phyloP scores from a whole-genome alignment of 352 stramenopile genomes.

The Ophiocytium majus region DNA sequence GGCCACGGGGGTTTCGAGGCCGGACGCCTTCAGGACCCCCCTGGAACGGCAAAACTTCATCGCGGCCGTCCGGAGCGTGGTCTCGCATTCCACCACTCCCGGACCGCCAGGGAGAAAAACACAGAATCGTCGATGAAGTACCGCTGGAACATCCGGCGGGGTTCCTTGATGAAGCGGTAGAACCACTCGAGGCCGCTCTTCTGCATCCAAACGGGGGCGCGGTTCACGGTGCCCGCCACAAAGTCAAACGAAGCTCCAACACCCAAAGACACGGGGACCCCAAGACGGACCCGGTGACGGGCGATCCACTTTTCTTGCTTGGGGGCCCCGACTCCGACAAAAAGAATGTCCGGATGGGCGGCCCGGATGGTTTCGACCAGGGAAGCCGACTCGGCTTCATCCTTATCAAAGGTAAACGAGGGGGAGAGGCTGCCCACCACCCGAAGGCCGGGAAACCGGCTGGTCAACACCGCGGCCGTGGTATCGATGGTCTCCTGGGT shows the following conservation, averaged over 20 bases:
- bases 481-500: background rate
- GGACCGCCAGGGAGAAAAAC: no score
- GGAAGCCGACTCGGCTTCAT: background rate
- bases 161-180: background rate
- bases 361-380: background rate
- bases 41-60: no score
- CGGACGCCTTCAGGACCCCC: no score
- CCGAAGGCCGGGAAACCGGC: background rate
- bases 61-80: no score
- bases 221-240: background rate
- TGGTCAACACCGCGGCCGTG: background rate
- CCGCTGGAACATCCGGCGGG: background rate
- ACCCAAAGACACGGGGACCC: background rate
- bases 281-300: background rate
- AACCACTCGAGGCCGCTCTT: background rate
- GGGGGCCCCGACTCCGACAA: background rate
- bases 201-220: conserved; percentile 1
- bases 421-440: background rate
- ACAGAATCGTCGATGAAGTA: no score
- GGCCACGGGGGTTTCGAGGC: no score
- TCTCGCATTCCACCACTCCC: no score
- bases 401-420: background rate
- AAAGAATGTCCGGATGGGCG: background rate
- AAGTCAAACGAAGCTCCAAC: conserved; percentile 3
- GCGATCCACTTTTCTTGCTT: background rate